Conservation (phyloP, 2,329 filamentous ascomycete genomes). For the Talaromyces marneffei region DNA sequence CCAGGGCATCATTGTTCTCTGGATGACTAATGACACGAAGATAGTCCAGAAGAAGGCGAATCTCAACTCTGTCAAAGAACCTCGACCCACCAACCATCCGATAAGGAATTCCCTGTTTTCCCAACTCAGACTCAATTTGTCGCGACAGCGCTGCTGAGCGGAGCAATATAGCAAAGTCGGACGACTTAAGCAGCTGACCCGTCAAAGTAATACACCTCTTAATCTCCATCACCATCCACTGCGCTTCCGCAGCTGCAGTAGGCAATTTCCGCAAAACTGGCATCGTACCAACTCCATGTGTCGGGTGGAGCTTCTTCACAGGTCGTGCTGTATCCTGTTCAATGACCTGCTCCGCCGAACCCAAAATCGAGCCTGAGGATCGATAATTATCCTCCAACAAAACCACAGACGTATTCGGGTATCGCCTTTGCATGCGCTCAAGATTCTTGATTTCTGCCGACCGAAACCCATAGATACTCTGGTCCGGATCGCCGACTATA, state of each 20-base stretch:
- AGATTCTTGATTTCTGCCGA: slow-evolving; percentile 90
- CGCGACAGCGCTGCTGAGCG: slow-evolving; percentile 76
- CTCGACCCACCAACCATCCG: slow-evolving; percentile 85
- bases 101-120: slow-evolving; percentile 76
- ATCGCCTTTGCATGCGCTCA: slow-evolving; percentile 68
- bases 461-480: slow-evolving; percentile 95
- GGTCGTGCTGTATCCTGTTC: slow-evolving; percentile 80
- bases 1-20: slow-evolving; percentile 78
- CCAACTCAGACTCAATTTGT: slow-evolving; percentile 77
- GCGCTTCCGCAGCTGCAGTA: slow-evolving; percentile 65
- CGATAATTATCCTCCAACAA: slow-evolving; percentile 92
- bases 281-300: slow-evolving; percentile 70
- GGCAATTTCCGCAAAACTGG: slow-evolving; percentile 75
- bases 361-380: slow-evolving; percentile 78
- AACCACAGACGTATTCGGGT: slow-evolving; percentile 71
- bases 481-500: slow-evolving; percentile 92
- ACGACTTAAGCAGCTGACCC: slow-evolving; percentile 64
- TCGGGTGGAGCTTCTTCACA: slow-evolving; percentile 70
- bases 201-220: slow-evolving; percentile 64
- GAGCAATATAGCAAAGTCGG: slow-evolving; percentile 82
- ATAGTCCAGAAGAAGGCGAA: slow-evolving; percentile 84
- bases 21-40: slow-evolving; percentile 78
- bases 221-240: slow-evolving; percentile 85
- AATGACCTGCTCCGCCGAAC: slow-evolving; percentile 75
- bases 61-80: slow-evolving; percentile 87